Evolutionary conservation across 371 early-diverging fungal genomes (phyloP).

Genomic region (Zancudomyces culisetae): DNA sequence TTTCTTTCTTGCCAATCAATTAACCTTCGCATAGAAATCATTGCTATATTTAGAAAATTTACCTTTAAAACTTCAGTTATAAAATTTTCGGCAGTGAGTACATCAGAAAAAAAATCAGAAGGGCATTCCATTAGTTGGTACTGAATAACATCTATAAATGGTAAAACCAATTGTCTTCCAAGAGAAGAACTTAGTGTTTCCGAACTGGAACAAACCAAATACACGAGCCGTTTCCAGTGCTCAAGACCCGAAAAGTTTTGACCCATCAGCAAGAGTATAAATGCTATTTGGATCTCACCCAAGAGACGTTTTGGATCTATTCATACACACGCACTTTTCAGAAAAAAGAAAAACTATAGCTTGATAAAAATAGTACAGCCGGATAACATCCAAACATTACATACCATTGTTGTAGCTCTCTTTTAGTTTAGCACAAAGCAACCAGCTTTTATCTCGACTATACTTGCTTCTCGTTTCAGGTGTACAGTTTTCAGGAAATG

Average conservation of each 20-base stretch:
- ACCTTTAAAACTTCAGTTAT: conserved; percentile 32
- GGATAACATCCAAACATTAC: too few relatives aligned
- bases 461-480: conserved; percentile 54
- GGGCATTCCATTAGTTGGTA: conserved; percentile 60
- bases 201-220: conserved; percentile 40
- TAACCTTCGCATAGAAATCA: too few relatives aligned
- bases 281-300: conserved; percentile 67
- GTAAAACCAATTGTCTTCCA: conserved; percentile 1
- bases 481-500: conserved; percentile 54
- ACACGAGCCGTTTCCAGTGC: conserved; percentile 69
- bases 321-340: background rate
- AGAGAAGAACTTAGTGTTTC: conserved; percentile 29
- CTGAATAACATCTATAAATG: conserved; percentile 26
- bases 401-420: conserved; percentile 30
- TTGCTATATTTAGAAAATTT: background rate
- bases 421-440: conserved; percentile 32
- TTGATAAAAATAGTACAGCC: too few relatives aligned
- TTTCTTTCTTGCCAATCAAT: background rate
- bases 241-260: conserved; percentile 72
- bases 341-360: background rate
- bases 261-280: conserved; percentile 57
- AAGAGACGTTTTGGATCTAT: conserved; percentile 29
- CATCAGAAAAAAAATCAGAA: conserved; percentile 54
- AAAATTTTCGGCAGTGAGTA: conserved; percentile 52
- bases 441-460: conserved; percentile 79